These are phyloP conservation scores for Rhazya stricta DNA, from an alignment of 257 asterid species.

Conservation along the genomic window DNA sequence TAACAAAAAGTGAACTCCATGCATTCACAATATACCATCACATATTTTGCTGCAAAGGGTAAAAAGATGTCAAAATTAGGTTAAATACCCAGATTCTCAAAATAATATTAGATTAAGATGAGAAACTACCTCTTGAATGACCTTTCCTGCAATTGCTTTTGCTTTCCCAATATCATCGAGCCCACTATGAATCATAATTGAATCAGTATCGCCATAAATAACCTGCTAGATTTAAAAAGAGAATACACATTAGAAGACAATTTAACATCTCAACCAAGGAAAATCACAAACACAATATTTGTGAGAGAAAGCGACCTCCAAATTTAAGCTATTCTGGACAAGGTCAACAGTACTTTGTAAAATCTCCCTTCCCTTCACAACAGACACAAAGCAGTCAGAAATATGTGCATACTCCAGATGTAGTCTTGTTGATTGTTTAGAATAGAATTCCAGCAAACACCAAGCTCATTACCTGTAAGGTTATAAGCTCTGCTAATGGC, in stretches of 20 bases:
- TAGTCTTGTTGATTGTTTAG: neutral
- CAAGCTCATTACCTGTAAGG: conserved; percentile 60
- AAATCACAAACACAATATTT: conserved; percentile 12
- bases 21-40: neutral
- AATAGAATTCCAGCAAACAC: conserved; percentile 13
- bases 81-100: neutral
- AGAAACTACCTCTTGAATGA: conserved; percentile 77
- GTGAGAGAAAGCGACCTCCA: conserved; percentile 54
- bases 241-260: conserved; percentile 18
- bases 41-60: neutral
- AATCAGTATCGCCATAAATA: conserved; percentile 97
- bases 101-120: conserved; percentile 7
- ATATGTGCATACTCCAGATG: conserved; percentile 10
- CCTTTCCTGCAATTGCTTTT: conserved; percentile 71
- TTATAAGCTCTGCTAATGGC: conserved; percentile 92
- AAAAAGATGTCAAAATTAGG: neutral
- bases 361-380: conserved; percentile 88
- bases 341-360: conserved; percentile 92
- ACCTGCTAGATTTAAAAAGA: conserved; percentile 48
- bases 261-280: conserved; percentile 19
- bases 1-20: neutral
- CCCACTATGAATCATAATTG: conserved; percentile 94
- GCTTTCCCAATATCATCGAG: conserved; percentile 89
- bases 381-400: conserved; percentile 22
- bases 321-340: conserved; percentile 70